These are phyloP conservation scores for Alternaria sp. DNA, from an alignment of 2,329 filamentous ascomycete species.

Conservation along the genomic window DNA sequence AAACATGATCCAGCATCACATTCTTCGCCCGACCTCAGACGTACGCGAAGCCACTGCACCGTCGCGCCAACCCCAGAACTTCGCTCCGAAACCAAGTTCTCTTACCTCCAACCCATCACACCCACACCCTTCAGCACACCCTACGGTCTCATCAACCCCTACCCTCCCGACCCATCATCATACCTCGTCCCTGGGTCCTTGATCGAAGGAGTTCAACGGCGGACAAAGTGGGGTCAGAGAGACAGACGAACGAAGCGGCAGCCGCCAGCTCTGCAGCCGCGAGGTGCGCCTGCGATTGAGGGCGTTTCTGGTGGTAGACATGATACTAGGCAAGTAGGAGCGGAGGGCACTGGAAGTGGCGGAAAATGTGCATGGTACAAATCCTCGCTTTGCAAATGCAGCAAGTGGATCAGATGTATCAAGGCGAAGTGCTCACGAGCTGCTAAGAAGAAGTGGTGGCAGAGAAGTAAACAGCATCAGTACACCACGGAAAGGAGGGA, in stretches of 20 bases:
- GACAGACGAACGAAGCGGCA: background rate
- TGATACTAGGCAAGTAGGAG: background rate
- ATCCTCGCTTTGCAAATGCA: background rate
- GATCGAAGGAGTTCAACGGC: background rate
- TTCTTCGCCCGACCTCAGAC: background rate
- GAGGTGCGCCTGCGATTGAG: background rate
- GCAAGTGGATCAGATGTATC: background rate
- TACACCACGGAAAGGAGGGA: background rate
- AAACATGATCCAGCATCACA: background rate
- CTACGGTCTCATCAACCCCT: background rate
- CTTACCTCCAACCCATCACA: conserved; percentile 67
- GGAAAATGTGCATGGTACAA: background rate
- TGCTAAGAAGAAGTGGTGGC: background rate
- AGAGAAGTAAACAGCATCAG: background rate
- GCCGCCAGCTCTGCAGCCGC: background rate
- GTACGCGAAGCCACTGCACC: conserved; percentile 41
- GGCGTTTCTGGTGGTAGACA: background rate
- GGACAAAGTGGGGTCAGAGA: conserved; percentile 1
- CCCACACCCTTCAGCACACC: conserved; percentile 78
- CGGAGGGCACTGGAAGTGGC: background rate
- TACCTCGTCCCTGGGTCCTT: background rate
- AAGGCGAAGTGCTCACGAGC: background rate
- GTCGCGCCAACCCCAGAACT: conserved; percentile 54
- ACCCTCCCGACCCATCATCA: background rate
- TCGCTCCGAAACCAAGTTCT: conserved; percentile 74